Evolutionary conservation across 805 yeast genomes (phyloP), one percentile per base, ranked within the genome.

Genomic region (Starmerella vitae): DNA sequence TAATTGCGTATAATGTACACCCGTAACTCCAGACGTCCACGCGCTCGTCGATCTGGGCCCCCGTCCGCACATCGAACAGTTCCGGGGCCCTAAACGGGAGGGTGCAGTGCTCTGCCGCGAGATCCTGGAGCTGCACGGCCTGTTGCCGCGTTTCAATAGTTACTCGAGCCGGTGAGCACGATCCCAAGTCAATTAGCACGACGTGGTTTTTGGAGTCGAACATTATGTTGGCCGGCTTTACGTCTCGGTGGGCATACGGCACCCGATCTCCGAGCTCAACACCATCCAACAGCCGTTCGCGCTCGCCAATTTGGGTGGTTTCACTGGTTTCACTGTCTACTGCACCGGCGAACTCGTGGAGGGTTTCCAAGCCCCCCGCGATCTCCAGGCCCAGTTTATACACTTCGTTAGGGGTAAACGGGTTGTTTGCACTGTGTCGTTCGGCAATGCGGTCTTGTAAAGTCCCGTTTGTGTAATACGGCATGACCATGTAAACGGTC

Each of bases 11-110:
- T 14, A 84, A 56, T 1, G 84, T 65, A 53, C 95, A 84, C 0
- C 97, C 97, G 21, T 86, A 58, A 3, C 93, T 78, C 97, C 97
- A 86, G 20, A 88, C 72, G 57, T 86, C 97, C 3, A 80, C 76
- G 43, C 71, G 70, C 51, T 82, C 93, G 45, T 76, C 74, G 33
- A 86, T 65, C 5, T 59, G 59, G n/a, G 71, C 58, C 30, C 78
- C 77, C 1, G 82, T 70, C 32, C 72, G 72, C 28, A 84, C 78
- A 52, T 84, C 88, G 42, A 86, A 61, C 33, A 88, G 64, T 54
- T 86, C 97, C 0, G 97, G 97, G 0, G 96, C 94, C 30, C 93
- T 64, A 57, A 79, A 88, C 1, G 93, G 84, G 38, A 83, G 60
- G 1, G 94, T 79, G 53, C 94, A 82, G 56, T 81, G 83, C 51